Percentiles rank a stretch among this genome's conserved stretches.
These are phyloP conservation scores for Alnus glutinosa DNA, from an alignment of 306 rosid genomes.

Conservation along the genomic window DNA sequence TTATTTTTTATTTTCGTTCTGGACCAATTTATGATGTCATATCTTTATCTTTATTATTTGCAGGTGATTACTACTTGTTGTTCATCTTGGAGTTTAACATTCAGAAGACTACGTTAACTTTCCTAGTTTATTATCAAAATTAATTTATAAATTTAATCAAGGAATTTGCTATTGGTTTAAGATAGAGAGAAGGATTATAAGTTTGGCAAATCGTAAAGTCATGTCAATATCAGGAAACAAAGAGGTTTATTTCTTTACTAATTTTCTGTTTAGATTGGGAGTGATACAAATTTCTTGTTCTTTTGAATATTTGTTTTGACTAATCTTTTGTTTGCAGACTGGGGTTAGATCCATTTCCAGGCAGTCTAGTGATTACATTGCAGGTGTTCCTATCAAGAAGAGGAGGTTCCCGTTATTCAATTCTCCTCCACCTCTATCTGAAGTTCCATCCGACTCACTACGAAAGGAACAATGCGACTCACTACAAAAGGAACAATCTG, in stretches of 20 bases:
- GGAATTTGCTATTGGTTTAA: constrained; percentile 35
- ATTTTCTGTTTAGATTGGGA: constrained; percentile 57
- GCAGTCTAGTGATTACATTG: constrained; percentile 69
- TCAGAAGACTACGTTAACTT: constrained; percentile 2
- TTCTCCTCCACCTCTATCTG: constrained; percentile 61
- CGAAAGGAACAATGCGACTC: constrained; percentile 34
- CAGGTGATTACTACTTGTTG: constrained; percentile 31
- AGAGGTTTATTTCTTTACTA: constrained; percentile 74
- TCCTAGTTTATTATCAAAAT: constrained; percentile 20
- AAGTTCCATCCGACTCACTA: constrained; percentile 48
- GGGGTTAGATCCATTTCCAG: constrained; percentile 67
- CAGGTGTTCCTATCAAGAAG: constrained; percentile 97
- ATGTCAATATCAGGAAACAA: constrained; percentile 82
- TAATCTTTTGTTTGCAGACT: constrained; percentile 82
- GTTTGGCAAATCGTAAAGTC: constrained; percentile 52
- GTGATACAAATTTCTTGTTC: constrained; percentile 39
- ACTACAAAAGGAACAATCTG: background rate
- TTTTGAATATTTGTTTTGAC: constrained; percentile 59
- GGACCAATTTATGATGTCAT: constrained; percentile 3
- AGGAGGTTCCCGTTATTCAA: constrained; percentile 64
- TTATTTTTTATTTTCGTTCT: background rate
- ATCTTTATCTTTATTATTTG: constrained; percentile 23
- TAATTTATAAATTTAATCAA: constrained; percentile 12
- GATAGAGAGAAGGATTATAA: constrained; percentile 33
- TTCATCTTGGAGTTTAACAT: constrained; percentile 8